phyloP scores from a whole-genome alignment of 495 filamentous ascomycete species.

The Sordaria brevicollis region DNA sequence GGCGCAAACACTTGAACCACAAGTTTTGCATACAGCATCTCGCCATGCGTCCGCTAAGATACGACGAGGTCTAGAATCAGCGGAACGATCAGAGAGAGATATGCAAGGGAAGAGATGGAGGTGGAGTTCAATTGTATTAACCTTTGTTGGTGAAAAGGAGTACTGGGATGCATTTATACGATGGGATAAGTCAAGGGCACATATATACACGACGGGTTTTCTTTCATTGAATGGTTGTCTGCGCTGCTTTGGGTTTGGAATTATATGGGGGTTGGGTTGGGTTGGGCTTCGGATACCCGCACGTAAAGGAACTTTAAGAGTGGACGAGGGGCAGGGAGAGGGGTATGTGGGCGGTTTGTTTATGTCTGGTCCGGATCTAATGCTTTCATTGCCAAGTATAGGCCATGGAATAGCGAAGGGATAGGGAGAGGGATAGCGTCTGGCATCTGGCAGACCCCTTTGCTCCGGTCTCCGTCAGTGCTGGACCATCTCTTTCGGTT shows the following conservation, averaged over 20 bases:
- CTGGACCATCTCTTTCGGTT: not conserved
- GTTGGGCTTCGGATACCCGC: not conserved
- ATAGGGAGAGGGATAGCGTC: not conserved
- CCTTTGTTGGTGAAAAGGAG: not conserved
- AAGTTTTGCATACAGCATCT: not conserved
- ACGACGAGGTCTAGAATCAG: not conserved
- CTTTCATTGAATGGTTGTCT: not conserved
- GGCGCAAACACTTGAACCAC: not conserved
- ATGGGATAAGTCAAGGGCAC: not conserved
- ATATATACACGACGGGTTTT: not conserved
- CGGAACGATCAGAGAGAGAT: not conserved
- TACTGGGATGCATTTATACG: not conserved
- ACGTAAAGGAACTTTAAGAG: not conserved
- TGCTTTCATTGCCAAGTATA: not conserved
- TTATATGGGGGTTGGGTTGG: not conserved
- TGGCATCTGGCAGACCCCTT: not conserved
- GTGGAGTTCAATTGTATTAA: not conserved
- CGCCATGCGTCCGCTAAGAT: not conserved
- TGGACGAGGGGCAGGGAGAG: not conserved
- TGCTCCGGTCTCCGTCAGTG: not conserved
- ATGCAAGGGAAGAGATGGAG: not conserved
- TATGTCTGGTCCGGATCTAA: not conserved
- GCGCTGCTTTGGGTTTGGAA: not conserved
- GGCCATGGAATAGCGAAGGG: not conserved
- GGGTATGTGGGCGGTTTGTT: not conserved